Conservation (phyloP, 768 basidiomycete species). For the Leucosporidium creatinivorum region DNA sequence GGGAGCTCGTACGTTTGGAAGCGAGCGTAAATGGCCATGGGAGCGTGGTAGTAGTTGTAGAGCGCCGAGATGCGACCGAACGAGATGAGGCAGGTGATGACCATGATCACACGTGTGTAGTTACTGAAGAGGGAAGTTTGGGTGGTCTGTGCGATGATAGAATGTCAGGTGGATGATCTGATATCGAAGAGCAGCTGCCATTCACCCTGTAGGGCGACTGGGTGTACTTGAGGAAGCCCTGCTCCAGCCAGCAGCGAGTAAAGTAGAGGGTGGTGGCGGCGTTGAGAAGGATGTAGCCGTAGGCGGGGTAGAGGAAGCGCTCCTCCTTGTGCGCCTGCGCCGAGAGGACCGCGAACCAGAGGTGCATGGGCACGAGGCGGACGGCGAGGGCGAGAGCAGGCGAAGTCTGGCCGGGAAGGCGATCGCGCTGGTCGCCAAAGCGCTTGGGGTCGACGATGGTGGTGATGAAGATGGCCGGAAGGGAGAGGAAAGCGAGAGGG, state of each 20-base stretch:
- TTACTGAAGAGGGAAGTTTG: slow-evolving; percentile 64
- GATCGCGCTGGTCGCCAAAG: slow-evolving; percentile 52
- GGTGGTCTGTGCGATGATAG: slow-evolving; percentile 56
- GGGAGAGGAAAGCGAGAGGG: slow-evolving; percentile 68
- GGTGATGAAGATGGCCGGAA: slow-evolving; percentile 71
- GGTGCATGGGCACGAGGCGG: slow-evolving; percentile 76
- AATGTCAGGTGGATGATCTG: background rate
- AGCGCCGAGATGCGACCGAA: slow-evolving; percentile 71
- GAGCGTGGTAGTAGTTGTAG: slow-evolving; percentile 84
- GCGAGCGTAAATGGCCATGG: slow-evolving; percentile 60
- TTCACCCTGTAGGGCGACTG: slow-evolving; percentile 77
- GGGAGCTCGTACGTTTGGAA: slow-evolving; percentile 77
- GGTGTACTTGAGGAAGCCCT: slow-evolving; percentile 62
- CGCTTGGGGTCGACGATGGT: slow-evolving; percentile 68
- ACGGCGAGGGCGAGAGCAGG: slow-evolving; percentile 70
- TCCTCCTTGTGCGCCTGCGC: slow-evolving; percentile 93
- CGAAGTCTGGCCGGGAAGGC: slow-evolving; percentile 46
- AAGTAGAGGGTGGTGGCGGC: slow-evolving; percentile 83
- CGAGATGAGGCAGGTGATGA: slow-evolving; percentile 63
- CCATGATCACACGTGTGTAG: slow-evolving; percentile 63
- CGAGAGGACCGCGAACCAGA: slow-evolving; percentile 78
- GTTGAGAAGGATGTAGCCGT: slow-evolving; percentile 86
- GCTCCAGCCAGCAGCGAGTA: slow-evolving; percentile 77
- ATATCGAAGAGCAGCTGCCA: background rate
- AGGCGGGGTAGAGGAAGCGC: slow-evolving; percentile 94